Evolutionary conservation across 2,329 filamentous ascomycete genomes (phyloP).

Genomic region (Clarireedia sp.): DNA sequence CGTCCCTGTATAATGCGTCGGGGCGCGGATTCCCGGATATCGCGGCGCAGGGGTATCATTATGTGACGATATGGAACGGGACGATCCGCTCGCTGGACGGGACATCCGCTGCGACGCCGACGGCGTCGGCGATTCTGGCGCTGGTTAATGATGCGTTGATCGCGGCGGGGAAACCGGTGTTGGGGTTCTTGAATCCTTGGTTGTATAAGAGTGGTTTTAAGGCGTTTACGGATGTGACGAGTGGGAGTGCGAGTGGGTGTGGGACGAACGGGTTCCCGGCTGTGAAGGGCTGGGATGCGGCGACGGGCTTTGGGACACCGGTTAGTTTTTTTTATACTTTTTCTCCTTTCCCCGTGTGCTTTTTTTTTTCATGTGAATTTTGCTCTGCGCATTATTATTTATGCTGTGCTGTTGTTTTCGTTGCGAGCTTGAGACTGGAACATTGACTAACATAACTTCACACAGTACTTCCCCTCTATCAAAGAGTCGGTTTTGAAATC

Average conservation of each 20-base stretch:
- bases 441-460: too few species aligned
- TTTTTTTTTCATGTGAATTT: background rate
- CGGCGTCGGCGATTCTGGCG: slow-evolving; percentile 47
- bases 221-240: slow-evolving; percentile 34
- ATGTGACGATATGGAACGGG: slow-evolving; percentile 33
- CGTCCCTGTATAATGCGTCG: slow-evolving; percentile 34
- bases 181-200: slow-evolving; percentile 38
- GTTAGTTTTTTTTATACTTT: slow-evolving; percentile 3
- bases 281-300: slow-evolving; percentile 31
- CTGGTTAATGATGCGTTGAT: slow-evolving; percentile 56
- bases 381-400: too few species aligned
- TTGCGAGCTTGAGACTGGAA: too few species aligned
- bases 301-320: slow-evolving; percentile 32
- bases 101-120: slow-evolving; percentile 46
- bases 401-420: too few species aligned
- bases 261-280: slow-evolving; percentile 25
- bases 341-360: background rate
- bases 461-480: slow-evolving; percentile 5
- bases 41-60: slow-evolving; percentile 49
- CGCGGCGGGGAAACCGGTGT: slow-evolving; percentile 37
- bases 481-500: background rate
- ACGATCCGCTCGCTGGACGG: slow-evolving; percentile 36
- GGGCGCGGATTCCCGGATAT: slow-evolving; percentile 46
- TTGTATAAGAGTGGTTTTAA: slow-evolving; percentile 31
- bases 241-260: slow-evolving; percentile 33